Base-by-base conservation (phyloP, 768 basidiomycete species). In the Russula ochroleuca region DNA sequence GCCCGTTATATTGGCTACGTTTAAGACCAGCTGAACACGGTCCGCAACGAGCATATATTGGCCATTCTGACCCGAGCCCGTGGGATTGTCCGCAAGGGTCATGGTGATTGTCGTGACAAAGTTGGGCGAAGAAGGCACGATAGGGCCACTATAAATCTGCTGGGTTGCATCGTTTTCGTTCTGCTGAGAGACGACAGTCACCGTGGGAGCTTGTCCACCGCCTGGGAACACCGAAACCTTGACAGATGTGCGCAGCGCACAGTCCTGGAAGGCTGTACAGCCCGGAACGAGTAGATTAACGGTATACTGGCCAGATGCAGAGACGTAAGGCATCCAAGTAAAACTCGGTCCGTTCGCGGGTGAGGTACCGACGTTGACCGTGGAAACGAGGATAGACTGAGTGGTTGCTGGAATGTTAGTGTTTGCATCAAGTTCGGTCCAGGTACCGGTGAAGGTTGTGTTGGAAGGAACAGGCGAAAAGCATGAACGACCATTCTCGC, bases 271-370 rank as follows among this genome's bases (percentile, higher is more conserved):
- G 61, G 85, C 75, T 3, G 78, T 76, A 75, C 97, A 99, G 14
- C 95, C 95, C 0, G 97, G 97, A 17, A 96, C 81, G 49, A 91
- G 80, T 47, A 98, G 72, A 74, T 87, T 90, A 67, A 98, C 79
- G 47, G 87, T 83, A 74, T 99, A 99, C 63, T 83, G 77, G 37
- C 94, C 97, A 3, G 90, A 81, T 11, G 91, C 88, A 0, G 92
- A 92, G n/a, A 98, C 87, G 70, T 92, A 94, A 0, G 95, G 95
- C 74, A 84, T 81, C 88, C 92, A 97, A 0, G 90, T 94, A 72
- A 96, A 84, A 40, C 81, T 85, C 15, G 97, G 92, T n/a, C 83
- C 83, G 33, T 81, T 74, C 1, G 82, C 71, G 4, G 85, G 61
- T 1, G 84, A 68, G 0, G 88, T 87, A 17, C 85, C 87, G 37